Evolutionary conservation across 2,329 filamentous ascomycete genomes (phyloP).

Genomic region (Aspergillus fischeri): DNA sequence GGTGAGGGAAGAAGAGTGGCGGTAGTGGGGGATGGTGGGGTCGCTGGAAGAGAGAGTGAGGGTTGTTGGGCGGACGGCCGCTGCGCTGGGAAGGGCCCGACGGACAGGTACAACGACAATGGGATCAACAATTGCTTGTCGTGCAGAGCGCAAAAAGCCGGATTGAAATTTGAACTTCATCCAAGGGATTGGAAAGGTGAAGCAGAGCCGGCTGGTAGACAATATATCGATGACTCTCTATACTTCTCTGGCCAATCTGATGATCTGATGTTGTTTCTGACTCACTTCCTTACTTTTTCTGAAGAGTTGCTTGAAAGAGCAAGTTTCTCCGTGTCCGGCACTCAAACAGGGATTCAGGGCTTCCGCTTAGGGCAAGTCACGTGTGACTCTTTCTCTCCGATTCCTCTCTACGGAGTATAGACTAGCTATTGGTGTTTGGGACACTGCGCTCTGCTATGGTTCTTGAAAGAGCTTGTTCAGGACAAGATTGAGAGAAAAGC

Average conservation of each 20-base stretch:
- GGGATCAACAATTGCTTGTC: constrained; percentile 26
- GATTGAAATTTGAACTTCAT: constrained; percentile 25
- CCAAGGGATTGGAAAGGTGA: constrained; percentile 17
- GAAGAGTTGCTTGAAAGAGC: not conserved
- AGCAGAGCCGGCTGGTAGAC: not conserved
- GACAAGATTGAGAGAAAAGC: too few relatives aligned
- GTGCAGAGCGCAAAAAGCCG: constrained; percentile 23
- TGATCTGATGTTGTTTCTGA: not conserved
- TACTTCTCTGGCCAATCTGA: not conserved
- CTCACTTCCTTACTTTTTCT: not conserved
- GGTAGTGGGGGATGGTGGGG: constrained; percentile 16
- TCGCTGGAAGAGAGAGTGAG: not conserved
- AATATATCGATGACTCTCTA: not conserved
- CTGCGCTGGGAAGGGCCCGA: constrained; percentile 3
- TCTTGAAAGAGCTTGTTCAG: too few relatives aligned
- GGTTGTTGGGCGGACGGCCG: constrained; percentile 8
- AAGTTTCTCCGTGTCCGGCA: not conserved
- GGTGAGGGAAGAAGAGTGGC: constrained; percentile 10
- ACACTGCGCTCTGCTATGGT: too few relatives aligned
- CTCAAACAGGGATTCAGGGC: constrained; percentile 3
- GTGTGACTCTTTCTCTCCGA: not conserved
- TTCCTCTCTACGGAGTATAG: too few relatives aligned
- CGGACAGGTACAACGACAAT: constrained; percentile 12
- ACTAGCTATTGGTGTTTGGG: not conserved
- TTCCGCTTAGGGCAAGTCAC: constrained; percentile 4